Conservation (phyloP, 179 eudicot genomes). For the Pouteria campechiana region DNA sequence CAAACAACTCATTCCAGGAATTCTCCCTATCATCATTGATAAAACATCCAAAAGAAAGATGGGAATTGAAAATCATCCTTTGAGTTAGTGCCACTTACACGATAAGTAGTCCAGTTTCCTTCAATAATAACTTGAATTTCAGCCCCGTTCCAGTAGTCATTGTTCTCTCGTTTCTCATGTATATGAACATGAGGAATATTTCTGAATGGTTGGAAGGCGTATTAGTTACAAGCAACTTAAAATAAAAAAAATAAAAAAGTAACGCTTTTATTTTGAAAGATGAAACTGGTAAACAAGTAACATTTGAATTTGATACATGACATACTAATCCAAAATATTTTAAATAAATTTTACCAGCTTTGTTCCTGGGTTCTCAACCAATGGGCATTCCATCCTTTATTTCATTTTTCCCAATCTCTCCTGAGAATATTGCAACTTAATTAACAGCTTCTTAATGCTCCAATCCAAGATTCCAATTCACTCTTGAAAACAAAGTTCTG, state of each 20-base stretch:
- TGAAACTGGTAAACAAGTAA: not conserved
- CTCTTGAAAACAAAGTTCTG: too few species aligned
- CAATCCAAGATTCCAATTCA: too few species aligned
- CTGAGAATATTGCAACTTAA: too few species aligned
- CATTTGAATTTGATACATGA: too few species aligned
- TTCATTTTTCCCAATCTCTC: too few species aligned
- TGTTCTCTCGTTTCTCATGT: constrained; percentile 74
- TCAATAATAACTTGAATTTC: constrained; percentile 98
- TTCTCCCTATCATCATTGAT: too few species aligned
- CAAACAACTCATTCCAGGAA: not conserved
- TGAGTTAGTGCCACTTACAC: constrained; percentile 53
- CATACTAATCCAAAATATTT: too few species aligned
- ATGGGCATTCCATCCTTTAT: not conserved
- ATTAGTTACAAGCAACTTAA: constrained; percentile 1
- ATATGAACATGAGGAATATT: constrained; percentile 90
- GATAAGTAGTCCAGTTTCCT: constrained; percentile 98
- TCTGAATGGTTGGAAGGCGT: constrained; percentile 25
- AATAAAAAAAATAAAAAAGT: not conserved
- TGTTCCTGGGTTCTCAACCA: not conserved
- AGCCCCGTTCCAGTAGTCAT: constrained; percentile 94
- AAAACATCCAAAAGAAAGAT: too few species aligned
- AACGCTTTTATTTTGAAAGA: not conserved
- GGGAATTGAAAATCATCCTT: too few species aligned
- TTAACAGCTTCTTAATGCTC: too few species aligned
- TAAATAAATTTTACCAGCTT: too few species aligned